Conservation (phyloP, 1,284 basidiomycete genomes). For the Grifola frondosa region DNA sequence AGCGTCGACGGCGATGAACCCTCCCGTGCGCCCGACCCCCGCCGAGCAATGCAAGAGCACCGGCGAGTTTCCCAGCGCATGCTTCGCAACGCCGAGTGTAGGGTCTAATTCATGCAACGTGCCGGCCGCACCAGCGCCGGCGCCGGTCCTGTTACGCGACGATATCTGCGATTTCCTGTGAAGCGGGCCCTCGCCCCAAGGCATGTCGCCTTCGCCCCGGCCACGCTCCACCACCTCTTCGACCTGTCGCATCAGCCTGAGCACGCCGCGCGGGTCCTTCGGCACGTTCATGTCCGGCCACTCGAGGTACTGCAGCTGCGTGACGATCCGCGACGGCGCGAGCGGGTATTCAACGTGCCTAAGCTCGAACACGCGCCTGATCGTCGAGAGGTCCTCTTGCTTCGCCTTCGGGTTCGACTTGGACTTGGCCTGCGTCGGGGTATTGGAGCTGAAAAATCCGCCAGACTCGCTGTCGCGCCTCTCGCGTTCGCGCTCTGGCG, state of each 20-base stretch:
- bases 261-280: conserved; percentile 70
- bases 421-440: conserved; percentile 14
- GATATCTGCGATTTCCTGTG: no score
- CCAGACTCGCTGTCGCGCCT: conserved; percentile 34
- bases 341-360: conserved; percentile 59
- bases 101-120: conserved; percentile 39
- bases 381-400: conserved; percentile 38
- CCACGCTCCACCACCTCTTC: conserved; percentile 59
- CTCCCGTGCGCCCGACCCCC: conserved; percentile 89
- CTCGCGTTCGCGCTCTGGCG: conserved; percentile 27
- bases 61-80: conserved; percentile 48
- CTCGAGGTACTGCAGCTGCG: conserved; percentile 85
- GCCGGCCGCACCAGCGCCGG: conserved; percentile 7
- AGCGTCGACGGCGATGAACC: conserved; percentile 88
- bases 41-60: conserved; percentile 84
- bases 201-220: conserved; percentile 39
- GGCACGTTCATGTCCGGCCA: conserved; percentile 97
- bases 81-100: conserved; percentile 49
- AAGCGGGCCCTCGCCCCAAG: conserved; percentile 37
- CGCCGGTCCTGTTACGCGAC: no score
- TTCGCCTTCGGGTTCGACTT: conserved; percentile 9
- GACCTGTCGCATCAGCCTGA: conserved; percentile 66
- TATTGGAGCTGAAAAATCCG: conserved; percentile 28
- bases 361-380: conserved; percentile 73
- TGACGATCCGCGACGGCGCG: conserved; percentile 57